Conservation (phyloP, 2,329 filamentous ascomycete species). For the Diplodia seriata region DNA sequence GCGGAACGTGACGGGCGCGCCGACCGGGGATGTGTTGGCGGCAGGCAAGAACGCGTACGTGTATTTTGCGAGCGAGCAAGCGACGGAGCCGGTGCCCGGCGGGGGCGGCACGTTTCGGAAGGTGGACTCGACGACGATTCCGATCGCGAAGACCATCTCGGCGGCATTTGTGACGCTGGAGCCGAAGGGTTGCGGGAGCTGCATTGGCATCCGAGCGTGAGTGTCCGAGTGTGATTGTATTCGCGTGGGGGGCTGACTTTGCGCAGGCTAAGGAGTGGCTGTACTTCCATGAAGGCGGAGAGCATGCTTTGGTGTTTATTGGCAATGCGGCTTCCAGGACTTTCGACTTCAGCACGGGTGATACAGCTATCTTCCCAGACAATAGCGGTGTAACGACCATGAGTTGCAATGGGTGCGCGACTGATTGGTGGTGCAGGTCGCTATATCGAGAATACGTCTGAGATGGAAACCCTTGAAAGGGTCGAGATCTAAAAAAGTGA, state of each 20-base stretch:
- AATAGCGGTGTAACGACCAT: constrained; percentile 58
- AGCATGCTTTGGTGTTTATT: constrained; percentile 69
- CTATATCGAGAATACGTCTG: constrained; percentile 72
- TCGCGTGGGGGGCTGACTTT: not conserved
- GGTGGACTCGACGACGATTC: constrained; percentile 72
- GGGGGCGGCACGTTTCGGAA: constrained; percentile 68
- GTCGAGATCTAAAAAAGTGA: constrained; percentile 75
- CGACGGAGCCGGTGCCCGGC: constrained; percentile 64
- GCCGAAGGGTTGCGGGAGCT: constrained; percentile 68
- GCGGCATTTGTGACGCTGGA: constrained; percentile 69
- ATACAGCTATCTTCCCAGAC: constrained; percentile 72
- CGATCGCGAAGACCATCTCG: constrained; percentile 69
- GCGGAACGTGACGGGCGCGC: too few species aligned
- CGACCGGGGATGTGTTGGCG: too few species aligned
- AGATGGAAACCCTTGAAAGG: constrained; percentile 69
- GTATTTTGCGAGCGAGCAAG: constrained; percentile 65
- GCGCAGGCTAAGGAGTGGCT: constrained; percentile 71
- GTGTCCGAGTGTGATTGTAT: constrained; percentile 35
- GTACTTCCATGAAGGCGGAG: constrained; percentile 71
- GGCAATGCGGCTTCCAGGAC: constrained; percentile 67
- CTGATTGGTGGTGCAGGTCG: constrained; percentile 54
- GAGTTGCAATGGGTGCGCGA: not conserved
- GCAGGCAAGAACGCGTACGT: constrained; percentile 67
- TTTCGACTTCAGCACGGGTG: constrained; percentile 71
- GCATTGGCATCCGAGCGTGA: constrained; percentile 73